Conservation (phyloP, 78 protist species). For the Polysphondylium violaceum region DNA sequence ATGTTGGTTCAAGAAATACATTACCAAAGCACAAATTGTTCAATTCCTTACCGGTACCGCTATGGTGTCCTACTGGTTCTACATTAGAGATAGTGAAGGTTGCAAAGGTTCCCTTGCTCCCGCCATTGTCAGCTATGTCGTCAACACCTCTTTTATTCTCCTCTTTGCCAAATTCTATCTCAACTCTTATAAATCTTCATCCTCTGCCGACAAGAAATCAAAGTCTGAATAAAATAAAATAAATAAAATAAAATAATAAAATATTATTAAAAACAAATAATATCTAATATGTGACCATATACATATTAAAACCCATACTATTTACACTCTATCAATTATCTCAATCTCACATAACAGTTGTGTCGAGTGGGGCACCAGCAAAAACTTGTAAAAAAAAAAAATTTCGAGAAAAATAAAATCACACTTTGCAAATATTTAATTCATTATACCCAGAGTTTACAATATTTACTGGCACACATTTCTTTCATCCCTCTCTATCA, state of each 20-base stretch:
- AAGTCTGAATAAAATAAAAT: not conserved
- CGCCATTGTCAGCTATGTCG: slow-evolving; percentile 31
- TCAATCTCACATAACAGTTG: too few species aligned
- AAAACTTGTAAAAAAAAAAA: too few species aligned
- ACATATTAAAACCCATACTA: too few species aligned
- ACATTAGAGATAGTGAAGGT: slow-evolving; percentile 15
- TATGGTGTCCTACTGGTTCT: slow-evolving; percentile 53
- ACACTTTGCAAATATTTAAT: too few species aligned
- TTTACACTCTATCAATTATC: too few species aligned
- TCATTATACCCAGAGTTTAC: too few species aligned
- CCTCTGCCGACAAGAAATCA: not conserved
- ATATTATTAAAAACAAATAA: not conserved
- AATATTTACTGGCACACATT: too few species aligned
- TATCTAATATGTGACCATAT: not conserved
- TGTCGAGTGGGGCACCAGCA: too few species aligned
- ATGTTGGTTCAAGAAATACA: slow-evolving; percentile 85
- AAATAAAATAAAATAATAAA: slow-evolving; percentile 9
- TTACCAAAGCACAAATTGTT: slow-evolving; percentile 74
- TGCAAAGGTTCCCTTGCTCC: slow-evolving; percentile 52
- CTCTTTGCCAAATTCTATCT: slow-evolving; percentile 71
- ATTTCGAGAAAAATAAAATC: too few species aligned
- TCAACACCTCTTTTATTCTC: slow-evolving; percentile 56
- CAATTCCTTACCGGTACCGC: slow-evolving; percentile 81
- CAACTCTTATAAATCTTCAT: slow-evolving; percentile 30
- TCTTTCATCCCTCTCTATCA: too few species aligned